Evolutionary conservation across 495 filamentous ascomycete species (phyloP), one percentile per base, ranked within the genome.

Genomic region (Lindgomyces ingoldianus): DNA sequence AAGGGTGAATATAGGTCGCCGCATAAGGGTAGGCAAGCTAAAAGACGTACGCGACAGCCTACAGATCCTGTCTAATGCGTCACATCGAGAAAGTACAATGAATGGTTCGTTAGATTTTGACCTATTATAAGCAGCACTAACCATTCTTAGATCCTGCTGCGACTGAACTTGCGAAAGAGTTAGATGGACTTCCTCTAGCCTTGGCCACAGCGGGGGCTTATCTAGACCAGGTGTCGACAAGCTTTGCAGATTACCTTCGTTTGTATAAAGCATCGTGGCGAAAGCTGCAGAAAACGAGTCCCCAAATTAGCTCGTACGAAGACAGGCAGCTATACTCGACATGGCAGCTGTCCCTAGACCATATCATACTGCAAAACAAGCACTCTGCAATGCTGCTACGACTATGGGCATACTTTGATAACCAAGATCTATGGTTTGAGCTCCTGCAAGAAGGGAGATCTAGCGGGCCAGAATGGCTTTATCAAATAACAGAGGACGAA

Each of bases 351-450:
- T 80, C 76, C 26, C 80, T 76, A 57, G 48, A 72, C 45, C 67
- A 75, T 42, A 73, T 83, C 25, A 69, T 71, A 50, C 73, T 73
- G 36, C 67, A 66, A 26, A 74, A 76, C 67, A 29, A 62, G 4
- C 50, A 65, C 12, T 70, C 79, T 26, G 77, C 79, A 21, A 41
- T 74, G 4, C 69, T 83, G n/a, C 73, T 84, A 18, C 62, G 73
- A 4, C 61, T 81, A 8, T 80, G 78, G 75, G 77, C 78, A 52
- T 78, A 67, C 53, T 79, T 81, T 49, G 75, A 80, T 67, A 80
- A 79, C 64, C 76, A 78, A 62, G 80, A 83, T 70, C 73, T 65
- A 6, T 65, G 56, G 62, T 53, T 60, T 48, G 56, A 48, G 30
- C 62, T 65, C 46, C 62, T 60, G 25, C 21, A 24, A 52, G 21